These are phyloP conservation scores for Blastocladiella emersonii DNA, from an alignment of 371 early-diverging fungal genomes.

Conservation along the genomic window DNA sequence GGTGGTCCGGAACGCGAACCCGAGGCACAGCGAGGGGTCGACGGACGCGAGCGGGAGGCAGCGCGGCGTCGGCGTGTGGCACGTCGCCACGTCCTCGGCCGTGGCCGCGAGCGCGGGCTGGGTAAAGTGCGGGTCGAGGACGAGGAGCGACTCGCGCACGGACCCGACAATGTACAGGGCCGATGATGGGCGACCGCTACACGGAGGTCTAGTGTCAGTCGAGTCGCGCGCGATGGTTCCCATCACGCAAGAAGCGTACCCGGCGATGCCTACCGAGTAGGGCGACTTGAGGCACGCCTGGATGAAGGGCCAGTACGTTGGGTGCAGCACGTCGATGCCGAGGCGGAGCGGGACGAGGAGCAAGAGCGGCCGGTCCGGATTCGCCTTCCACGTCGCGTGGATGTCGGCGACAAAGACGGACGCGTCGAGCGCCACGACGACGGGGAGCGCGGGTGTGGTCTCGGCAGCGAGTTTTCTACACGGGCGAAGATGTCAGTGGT, in stretches of 20 bases:
- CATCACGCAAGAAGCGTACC: background rate
- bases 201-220: background rate
- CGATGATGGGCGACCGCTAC: slow-evolving; percentile 3
- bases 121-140: slow-evolving; percentile 1
- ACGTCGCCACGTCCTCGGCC: background rate
- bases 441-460: background rate
- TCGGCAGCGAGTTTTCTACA: background rate
- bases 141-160: background rate
- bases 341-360: slow-evolving; percentile 75
- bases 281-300: background rate
- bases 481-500: too few relatives aligned
- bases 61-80: background rate
- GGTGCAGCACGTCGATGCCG: slow-evolving; percentile 74
- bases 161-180: slow-evolving; percentile 3
- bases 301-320: slow-evolving; percentile 39
- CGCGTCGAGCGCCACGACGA: background rate
- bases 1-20: background rate
- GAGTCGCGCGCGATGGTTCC: background rate
- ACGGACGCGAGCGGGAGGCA: background rate
- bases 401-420: background rate
- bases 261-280: background rate
- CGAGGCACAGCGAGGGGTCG: background rate
- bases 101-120: background rate
- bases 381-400: background rate
- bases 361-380: slow-evolving; percentile 22